phyloP scores from a whole-genome alignment of 2,329 filamentous ascomycete genomes.

The Cercospora zeae-maydis region DNA sequence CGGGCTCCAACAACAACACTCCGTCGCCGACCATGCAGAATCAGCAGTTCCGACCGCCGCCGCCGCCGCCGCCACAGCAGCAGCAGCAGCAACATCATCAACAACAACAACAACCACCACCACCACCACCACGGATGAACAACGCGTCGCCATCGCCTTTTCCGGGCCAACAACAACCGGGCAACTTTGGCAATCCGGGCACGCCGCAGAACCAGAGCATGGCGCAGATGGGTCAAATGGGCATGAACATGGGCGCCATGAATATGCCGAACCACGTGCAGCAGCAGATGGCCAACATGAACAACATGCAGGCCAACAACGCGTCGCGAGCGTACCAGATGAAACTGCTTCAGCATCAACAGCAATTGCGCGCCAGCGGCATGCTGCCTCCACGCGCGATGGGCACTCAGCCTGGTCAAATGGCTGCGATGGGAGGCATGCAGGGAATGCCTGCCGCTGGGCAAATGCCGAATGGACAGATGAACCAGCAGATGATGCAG shows the following conservation, averaged over 20 bases:
- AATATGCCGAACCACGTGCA: conserved; percentile 45
- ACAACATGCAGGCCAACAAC: conserved; percentile 52
- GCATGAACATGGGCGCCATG: conserved; percentile 37
- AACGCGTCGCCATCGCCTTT: conserved; percentile 92
- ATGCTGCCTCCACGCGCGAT: conserved; percentile 31
- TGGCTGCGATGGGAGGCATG: conserved; percentile 26
- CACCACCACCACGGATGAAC: conserved; percentile 69
- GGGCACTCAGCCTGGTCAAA: conserved; percentile 29
- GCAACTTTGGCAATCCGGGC: conserved; percentile 42
- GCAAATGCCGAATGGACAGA: conserved; percentile 28
- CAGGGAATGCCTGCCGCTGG: conserved; percentile 16
- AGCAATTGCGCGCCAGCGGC: conserved; percentile 52
- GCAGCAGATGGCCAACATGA: conserved; percentile 41
- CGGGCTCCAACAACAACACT: conserved; percentile 76
- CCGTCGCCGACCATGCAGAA: conserved; percentile 90
- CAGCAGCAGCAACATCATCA: conserved; percentile 57
- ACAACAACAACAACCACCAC: no score
- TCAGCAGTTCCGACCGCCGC: conserved; percentile 64
- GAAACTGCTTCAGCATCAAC: conserved; percentile 73
- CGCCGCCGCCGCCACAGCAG: conserved; percentile 44
- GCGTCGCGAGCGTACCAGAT: conserved; percentile 82
- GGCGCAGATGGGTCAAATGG: conserved; percentile 38
- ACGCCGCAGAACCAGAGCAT: conserved; percentile 26
- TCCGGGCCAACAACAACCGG: conserved; percentile 30
- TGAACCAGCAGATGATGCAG: conserved; percentile 19